Evolutionary conservation across 768 basidiomycete genomes (phyloP).

Genomic region (Russula olivacea): DNA sequence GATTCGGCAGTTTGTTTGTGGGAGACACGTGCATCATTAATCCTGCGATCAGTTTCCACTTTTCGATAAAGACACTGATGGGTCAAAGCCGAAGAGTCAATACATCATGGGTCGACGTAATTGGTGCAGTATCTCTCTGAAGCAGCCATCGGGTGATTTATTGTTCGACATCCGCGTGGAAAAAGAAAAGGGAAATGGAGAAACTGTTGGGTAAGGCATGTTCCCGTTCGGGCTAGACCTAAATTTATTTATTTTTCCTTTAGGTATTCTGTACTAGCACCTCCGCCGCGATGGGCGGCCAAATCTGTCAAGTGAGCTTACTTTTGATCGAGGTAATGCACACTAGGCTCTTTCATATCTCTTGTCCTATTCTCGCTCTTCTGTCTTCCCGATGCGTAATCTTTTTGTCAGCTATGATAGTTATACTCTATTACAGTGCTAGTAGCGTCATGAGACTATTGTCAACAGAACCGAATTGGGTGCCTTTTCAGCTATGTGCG

Average conservation of each 20-base stretch:
- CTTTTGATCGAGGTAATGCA: not conserved
- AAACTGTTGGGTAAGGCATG: constrained; percentile 64
- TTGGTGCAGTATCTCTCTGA: constrained; percentile 70
- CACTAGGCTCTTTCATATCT: not conserved
- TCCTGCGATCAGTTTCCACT: constrained; percentile 54
- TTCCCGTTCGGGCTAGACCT: not conserved
- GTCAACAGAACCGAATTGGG: not conserved
- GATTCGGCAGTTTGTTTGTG: not conserved
- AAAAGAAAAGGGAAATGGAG: constrained; percentile 72
- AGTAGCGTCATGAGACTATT: not conserved
- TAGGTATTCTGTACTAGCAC: constrained; percentile 30
- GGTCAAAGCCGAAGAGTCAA: constrained; percentile 63
- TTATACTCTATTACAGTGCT: constrained; percentile 4
- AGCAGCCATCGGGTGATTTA: constrained; percentile 54
- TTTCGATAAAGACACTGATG: constrained; percentile 73
- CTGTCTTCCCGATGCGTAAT: not conserved
- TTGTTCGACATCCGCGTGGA: constrained; percentile 85
- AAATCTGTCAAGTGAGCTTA: constrained; percentile 1
- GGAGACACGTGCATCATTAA: not conserved
- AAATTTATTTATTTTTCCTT: not conserved
- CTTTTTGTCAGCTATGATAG: not conserved
- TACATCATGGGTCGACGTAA: constrained; percentile 86
- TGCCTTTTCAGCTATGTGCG: not conserved
- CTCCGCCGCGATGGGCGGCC: constrained; percentile 31
- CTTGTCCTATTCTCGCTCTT: not conserved